Base-by-base conservation (phyloP, 768 basidiomycete species). In the Brasilioporus rufonigricans region DNA sequence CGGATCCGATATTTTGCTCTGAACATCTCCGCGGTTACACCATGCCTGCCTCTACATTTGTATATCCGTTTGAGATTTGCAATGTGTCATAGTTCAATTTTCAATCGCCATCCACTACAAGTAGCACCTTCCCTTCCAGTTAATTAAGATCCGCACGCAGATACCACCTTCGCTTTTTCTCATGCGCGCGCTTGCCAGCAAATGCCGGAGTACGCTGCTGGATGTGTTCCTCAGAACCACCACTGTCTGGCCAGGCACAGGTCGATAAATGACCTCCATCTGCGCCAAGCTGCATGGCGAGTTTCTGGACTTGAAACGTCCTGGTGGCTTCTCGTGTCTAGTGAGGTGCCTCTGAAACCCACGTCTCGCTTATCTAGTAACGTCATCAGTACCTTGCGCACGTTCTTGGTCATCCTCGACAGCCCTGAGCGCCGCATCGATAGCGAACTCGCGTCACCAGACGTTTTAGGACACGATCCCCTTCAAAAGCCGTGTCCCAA, bases 311-410 rank as follows among this genome's bases (percentile, higher is more conserved):
- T 24, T 65, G 64, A 64, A 64, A 61, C 59, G 14, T 21, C 12
- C 21, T 40, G 23, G 6, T 31, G 5, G 26, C 26, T 12, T 24
- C 23, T 48, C 38, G 11, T 10, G 16, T 8, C 32, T 35, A 18
- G 21, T 29, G 32, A 33, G 26, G 27, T 51, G 26, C 38, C 52
- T 48, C 39, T 38, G 60, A 51, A 43, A 48, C 60, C 21, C 56
- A 26, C 41, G 52, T 51, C 50, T 63, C 63, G 64, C 57, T 53
- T 64, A 35, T 23, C 36, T 7, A 3, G 14, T 48, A 50, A 60
- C 61, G 61, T 66, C 46, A 63, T 26, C 43, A 44, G 23, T 31
- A 29, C 48, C 48, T 52, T 41, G 21, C 41, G 26, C 26, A 14
- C 33, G 10, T 48, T 44, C 24, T 26, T 40, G 23, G 18, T 21